Evolutionary conservation across 257 asterid genomes (phyloP).

Genomic region (Cinchona pubescens): DNA sequence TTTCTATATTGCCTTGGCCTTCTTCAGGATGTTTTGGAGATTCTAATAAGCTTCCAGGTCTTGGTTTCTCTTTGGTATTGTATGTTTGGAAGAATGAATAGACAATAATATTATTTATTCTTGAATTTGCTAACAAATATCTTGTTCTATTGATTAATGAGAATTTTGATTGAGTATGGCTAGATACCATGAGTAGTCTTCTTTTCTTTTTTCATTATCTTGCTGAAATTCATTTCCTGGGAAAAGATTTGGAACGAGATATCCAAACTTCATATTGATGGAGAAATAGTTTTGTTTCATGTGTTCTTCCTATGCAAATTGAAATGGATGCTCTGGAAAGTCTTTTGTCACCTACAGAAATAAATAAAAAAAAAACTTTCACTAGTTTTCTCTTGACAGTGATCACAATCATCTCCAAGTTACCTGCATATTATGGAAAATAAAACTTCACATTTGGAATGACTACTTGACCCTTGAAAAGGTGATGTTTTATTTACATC

Average conservation of each 20-base stretch:
- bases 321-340: background rate
- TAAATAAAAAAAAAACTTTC: background rate
- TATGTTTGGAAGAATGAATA: slow-evolving; percentile 85
- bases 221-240: background rate
- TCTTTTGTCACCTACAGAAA: background rate
- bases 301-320: background rate
- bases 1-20: slow-evolving; percentile 49
- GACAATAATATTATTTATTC: slow-evolving; percentile 15
- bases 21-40: slow-evolving; percentile 45
- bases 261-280: background rate
- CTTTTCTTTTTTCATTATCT: background rate
- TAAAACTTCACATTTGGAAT: background rate
- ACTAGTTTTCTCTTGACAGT: background rate
- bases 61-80: slow-evolving; percentile 66
- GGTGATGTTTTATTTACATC: background rate
- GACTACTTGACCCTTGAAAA: background rate
- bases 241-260: background rate
- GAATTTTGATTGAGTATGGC: background rate
- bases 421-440: background rate
- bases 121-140: slow-evolving; percentile 20
- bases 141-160: slow-evolving; percentile 1
- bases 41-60: slow-evolving; percentile 48
- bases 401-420: background rate
- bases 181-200: background rate
- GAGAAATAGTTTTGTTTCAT: background rate